Percentiles rank a stretch among this genome's conserved stretches.
Conservation (phyloP, 805 yeast species). For the Spathaspora passalidarum region DNA sequence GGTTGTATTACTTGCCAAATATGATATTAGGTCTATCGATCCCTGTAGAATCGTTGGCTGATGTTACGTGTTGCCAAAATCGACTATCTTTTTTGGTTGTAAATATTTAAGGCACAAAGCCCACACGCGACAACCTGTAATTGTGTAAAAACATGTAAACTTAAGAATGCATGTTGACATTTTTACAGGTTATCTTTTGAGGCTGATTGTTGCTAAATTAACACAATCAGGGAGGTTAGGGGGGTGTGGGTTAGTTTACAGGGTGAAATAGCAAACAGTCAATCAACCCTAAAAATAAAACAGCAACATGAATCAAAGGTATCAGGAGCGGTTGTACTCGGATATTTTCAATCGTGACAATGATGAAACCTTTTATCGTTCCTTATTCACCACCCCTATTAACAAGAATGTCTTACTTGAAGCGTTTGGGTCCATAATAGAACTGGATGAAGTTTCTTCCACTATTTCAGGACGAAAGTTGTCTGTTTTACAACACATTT, state of each 20-base stretch:
- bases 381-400: conserved; percentile 22
- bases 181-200: too few species aligned
- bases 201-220: too few species aligned
- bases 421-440: conserved; percentile 17
- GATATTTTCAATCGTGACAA: conserved; percentile 20
- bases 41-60: too few species aligned
- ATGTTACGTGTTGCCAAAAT: not conserved
- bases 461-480: not conserved
- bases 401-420: conserved; percentile 22
- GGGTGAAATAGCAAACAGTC: not conserved
- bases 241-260: too few species aligned
- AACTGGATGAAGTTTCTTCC: conserved; percentile 1
- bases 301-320: conserved; percentile 11
- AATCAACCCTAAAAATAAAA: not conserved
- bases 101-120: not conserved
- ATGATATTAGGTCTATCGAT: too few species aligned
- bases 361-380: conserved; percentile 17
- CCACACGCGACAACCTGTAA: not conserved
- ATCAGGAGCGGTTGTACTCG: conserved; percentile 17
- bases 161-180: too few species aligned
- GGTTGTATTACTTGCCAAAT: too few species aligned
- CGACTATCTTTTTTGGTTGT: not conserved
- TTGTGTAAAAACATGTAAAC: too few species aligned
- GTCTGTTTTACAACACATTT: conserved; percentile 9
- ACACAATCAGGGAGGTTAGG: too few species aligned